phyloP scores from a whole-genome alignment of 1,284 basidiomycete genomes.

The Paramarasmius palmivorus region DNA sequence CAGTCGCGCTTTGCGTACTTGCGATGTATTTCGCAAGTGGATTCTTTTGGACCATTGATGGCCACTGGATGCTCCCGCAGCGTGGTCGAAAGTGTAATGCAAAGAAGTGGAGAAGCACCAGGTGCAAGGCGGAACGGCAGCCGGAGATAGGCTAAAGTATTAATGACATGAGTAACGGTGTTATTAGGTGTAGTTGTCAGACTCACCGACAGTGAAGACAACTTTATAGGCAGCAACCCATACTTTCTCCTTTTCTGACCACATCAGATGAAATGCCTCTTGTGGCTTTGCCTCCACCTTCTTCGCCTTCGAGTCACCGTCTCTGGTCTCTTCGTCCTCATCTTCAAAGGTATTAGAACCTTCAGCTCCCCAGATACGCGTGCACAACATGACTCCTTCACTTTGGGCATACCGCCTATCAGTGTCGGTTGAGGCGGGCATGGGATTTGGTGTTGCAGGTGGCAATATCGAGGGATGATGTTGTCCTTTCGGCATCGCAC shows the following conservation, averaged over 20 bases:
- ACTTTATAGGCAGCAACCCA: conserved; percentile 82
- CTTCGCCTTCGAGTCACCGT: background rate
- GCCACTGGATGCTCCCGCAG: conserved; percentile 70
- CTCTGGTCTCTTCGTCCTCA: conserved; percentile 1
- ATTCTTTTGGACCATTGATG: conserved; percentile 50
- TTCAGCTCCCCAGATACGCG: conserved; percentile 65
- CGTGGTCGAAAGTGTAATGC: conserved; percentile 78
- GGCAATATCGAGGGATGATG: conserved; percentile 68
- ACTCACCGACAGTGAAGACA: conserved; percentile 75
- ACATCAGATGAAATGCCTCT: conserved; percentile 65
- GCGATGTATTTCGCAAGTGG: conserved; percentile 49
- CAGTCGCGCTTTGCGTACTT: conserved; percentile 33
- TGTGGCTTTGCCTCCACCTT: conserved; percentile 26
- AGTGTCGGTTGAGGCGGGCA: conserved; percentile 63
- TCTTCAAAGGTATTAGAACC: conserved; percentile 2
- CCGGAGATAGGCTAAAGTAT: conserved; percentile 63
- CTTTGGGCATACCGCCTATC: conserved; percentile 75
- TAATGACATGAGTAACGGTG: background rate
- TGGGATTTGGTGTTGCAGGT: conserved; percentile 74
- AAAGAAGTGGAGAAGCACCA: conserved; percentile 69
- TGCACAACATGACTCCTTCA: conserved; percentile 73
- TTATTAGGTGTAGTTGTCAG: conserved; percentile 1
- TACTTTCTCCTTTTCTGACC: conserved; percentile 52
- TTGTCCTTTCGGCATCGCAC: conserved; percentile 26
- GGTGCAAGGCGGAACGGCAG: conserved; percentile 45